Evolutionary conservation across 1,284 basidiomycete genomes (phyloP).

Genomic region (Malassezia caprae): DNA sequence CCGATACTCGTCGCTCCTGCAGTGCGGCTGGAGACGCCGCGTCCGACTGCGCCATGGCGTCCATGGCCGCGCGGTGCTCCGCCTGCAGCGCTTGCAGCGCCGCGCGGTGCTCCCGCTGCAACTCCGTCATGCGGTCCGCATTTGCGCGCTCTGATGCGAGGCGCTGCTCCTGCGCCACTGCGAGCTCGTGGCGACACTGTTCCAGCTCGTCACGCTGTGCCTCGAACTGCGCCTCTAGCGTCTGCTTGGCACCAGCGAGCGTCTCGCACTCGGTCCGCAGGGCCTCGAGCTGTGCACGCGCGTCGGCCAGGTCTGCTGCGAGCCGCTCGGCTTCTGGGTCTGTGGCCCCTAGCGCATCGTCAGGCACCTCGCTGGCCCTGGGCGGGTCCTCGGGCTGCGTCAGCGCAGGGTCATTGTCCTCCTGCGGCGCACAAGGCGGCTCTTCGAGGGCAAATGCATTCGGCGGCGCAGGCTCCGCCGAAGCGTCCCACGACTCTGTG

Average conservation of each 20-base stretch:
- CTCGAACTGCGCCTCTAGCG: neutral
- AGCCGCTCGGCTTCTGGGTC: neutral
- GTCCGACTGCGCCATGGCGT: neutral
- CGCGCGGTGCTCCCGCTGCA: neutral
- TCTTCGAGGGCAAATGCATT: neutral
- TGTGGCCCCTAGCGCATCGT: too few species aligned
- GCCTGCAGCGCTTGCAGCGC: neutral
- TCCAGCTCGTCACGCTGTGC: neutral
- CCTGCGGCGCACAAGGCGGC: neutral
- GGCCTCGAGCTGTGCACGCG: neutral
- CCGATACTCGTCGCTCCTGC: neutral
- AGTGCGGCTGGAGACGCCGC: neutral
- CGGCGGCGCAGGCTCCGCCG: neutral
- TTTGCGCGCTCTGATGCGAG: neutral
- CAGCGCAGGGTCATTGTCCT: neutral
- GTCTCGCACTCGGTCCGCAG: neutral
- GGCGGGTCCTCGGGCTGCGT: neutral
- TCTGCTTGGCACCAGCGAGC: neutral
- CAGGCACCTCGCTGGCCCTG: neutral
- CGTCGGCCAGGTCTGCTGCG: neutral
- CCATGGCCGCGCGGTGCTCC: neutral
- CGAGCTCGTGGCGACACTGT: neutral
- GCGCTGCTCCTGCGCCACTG: neutral
- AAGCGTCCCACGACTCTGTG: neutral
- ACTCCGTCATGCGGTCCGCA: slow-evolving; percentile 2